Conservation (phyloP, 352 stramenopile genomes). For the Thalassiosira livingstoniorum region DNA sequence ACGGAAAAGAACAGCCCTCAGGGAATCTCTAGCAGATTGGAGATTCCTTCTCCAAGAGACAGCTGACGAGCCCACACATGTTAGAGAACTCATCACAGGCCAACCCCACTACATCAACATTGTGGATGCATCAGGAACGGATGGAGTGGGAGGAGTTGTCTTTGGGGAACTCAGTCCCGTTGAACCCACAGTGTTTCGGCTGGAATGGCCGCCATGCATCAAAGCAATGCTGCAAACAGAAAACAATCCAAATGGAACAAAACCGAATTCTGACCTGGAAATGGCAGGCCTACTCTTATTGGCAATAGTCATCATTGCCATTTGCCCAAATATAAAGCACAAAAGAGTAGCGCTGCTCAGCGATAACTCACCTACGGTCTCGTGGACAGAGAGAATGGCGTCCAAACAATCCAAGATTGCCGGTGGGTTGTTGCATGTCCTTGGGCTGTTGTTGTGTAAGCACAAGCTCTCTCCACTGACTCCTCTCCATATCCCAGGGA, state of each 20-base stretch:
- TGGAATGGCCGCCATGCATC: constrained; percentile 9
- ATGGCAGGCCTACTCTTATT: not conserved
- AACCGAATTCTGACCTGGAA: too few species aligned
- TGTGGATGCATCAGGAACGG: constrained; percentile 2
- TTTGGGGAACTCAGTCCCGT: not conserved
- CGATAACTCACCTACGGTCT: constrained; percentile 7
- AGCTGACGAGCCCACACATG: too few species aligned
- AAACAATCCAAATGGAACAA: constrained; percentile 11
- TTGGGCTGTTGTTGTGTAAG: not conserved
- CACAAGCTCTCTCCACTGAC: not conserved
- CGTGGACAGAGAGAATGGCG: not conserved
- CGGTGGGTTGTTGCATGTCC: not conserved
- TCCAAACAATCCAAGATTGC: not conserved
- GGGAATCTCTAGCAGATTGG: too few species aligned
- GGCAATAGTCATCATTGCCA: not conserved
- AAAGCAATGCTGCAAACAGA: not conserved
- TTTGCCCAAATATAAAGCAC: not conserved
- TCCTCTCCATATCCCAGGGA: constrained; percentile 1
- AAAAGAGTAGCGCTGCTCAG: not conserved
- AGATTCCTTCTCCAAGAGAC: too few species aligned
- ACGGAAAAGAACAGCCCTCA: too few species aligned
- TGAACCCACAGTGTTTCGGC: constrained; percentile 12
- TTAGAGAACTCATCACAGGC: too few species aligned
- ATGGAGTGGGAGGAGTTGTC: constrained; percentile 14
- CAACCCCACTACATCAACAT: not conserved